Base-by-base conservation (phyloP, 2,329 filamentous ascomycete species). In the Cercospora canescens region DNA sequence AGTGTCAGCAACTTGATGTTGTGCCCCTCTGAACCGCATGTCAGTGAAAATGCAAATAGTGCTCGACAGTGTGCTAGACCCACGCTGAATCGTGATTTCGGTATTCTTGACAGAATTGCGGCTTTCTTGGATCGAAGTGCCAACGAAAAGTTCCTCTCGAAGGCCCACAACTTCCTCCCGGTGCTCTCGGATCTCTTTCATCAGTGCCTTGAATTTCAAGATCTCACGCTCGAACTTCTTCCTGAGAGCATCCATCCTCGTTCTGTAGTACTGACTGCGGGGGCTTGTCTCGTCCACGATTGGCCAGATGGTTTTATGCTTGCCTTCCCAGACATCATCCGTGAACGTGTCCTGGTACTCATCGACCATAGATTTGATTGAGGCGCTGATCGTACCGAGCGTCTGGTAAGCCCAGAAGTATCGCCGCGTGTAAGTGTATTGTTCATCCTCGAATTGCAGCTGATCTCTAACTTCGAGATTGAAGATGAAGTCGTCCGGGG, bases 371-470 rank as follows among this genome's bases (percentile, higher is more conserved):
- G 83, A 80, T 69, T 85, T 84, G 73, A 89, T 87, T 67, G 82
- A 83, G 57, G 86, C 84, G 70, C 87, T 88, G 70, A 88, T 84
- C 35, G 86, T 84, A 37, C 85, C 86, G 3, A 88, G 81, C 3
- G 86, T 86, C 75, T 88, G 87, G 71, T 84, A 87, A 0, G 85
- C 86, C 83, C 86, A 89, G 72, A 88, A 89, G 71, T 89, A 88
- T 16, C 86, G 82, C 0, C 86, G 80, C 16, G 86, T 87, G 77
- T 86, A 88, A 1, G 86, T 88, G 71, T 87, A 88, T 62, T 86
- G 77, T 60, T 82, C 80, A 71, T 89, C 87, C 73, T 89, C 87
- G 69, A 89, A 89, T 1, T 89, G 80, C 0, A 88, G 80, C 69
- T 84, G 83, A 75, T 87, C 86, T 12, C 87, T 81, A 5, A 88